These are phyloP conservation scores for Dorcoceras hygrometricum DNA, from an alignment of 257 asterid species.

Conservation along the genomic window DNA sequence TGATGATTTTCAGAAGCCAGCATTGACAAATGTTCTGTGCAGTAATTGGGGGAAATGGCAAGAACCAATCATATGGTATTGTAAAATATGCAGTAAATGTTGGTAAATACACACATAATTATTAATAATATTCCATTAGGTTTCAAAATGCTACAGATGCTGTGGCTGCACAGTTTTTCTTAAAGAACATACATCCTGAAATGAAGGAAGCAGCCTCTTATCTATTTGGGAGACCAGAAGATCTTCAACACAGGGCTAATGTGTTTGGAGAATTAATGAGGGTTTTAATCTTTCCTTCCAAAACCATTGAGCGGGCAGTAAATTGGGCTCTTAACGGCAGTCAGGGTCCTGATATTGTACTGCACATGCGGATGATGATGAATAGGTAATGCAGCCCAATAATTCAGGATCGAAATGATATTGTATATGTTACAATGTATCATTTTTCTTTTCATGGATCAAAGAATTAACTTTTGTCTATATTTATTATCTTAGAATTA, in stretches of 20 bases:
- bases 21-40: constrained; percentile 71
- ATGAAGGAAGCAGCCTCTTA: constrained; percentile 76
- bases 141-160: constrained; percentile 97
- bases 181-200: constrained; percentile 67
- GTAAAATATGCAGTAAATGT: constrained; percentile 12
- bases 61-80: constrained; percentile 89
- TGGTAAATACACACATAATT: constrained; percentile 9
- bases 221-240: constrained; percentile 74
- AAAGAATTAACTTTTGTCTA: constrained; percentile 4
- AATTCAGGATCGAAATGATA: constrained; percentile 5
- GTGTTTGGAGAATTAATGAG: constrained; percentile 97
- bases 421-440: neutral
- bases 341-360: constrained; percentile 76
- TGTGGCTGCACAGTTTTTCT: constrained; percentile 90
- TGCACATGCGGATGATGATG: constrained; percentile 99
- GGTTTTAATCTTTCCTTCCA: constrained; percentile 78
- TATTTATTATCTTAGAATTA: no score
- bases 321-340: constrained; percentile 71
- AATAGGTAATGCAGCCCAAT: constrained; percentile 54
- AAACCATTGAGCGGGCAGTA: constrained; percentile 58
- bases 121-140: constrained; percentile 45
- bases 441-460: neutral
- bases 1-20: constrained; percentile 92
- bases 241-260: constrained; percentile 72
- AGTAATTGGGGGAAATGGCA: constrained; percentile 89